These are phyloP conservation scores for Geosmithia flava DNA, from an alignment of 2,329 filamentous ascomycete genomes.

Conservation along the genomic window DNA sequence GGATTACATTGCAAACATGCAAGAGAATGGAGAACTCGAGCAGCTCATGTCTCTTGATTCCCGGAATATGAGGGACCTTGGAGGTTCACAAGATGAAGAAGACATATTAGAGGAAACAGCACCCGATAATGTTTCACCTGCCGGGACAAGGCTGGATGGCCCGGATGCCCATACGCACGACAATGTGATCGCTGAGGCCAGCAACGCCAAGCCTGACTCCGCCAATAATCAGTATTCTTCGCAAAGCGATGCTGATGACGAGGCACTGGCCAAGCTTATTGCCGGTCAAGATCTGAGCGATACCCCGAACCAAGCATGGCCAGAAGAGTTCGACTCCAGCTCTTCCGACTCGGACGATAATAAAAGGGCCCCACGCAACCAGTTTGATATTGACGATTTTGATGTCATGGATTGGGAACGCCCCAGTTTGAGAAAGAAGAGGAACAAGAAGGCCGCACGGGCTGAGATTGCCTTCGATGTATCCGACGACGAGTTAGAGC, in stretches of 20 bases:
- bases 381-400: conserved; percentile 44
- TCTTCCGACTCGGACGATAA: conserved; percentile 5
- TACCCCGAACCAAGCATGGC: not conserved
- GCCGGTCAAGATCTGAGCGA: conserved; percentile 7
- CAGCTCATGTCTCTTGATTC: conserved; percentile 50
- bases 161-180: not conserved
- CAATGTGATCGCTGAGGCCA: not conserved
- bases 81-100: conserved; percentile 6
- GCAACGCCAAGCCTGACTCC: not conserved
- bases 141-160: not conserved
- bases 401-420: conserved; percentile 78
- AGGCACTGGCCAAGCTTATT: conserved; percentile 12
- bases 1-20: conserved; percentile 62
- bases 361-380: conserved; percentile 22
- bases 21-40: conserved; percentile 39
- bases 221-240: conserved; percentile 3
- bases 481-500: conserved; percentile 56
- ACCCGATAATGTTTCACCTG: not conserved
- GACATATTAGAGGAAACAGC: not conserved
- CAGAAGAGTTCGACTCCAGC: conserved; percentile 6
- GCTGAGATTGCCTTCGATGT: conserved; percentile 37
- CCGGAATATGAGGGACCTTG: conserved; percentile 22
- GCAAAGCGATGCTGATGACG: conserved; percentile 12
- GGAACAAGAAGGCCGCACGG: conserved; percentile 49
- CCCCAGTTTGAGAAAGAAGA: conserved; percentile 52